Conservation (phyloP, 345 rosid species). For the Salix koriyanagi region DNA sequence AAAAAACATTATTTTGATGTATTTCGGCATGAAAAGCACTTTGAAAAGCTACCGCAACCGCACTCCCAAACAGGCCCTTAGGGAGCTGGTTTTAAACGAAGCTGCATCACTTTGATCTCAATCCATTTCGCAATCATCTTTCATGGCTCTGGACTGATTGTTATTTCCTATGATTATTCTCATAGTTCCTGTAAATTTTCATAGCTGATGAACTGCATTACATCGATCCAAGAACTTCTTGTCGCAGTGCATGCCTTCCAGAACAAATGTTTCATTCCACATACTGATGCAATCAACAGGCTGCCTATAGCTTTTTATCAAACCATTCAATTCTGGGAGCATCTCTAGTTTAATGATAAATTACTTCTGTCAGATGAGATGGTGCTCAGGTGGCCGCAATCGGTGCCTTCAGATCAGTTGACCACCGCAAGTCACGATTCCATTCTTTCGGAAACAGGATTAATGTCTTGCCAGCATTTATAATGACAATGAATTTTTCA, state of each 20-base stretch:
- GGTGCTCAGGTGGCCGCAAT: not conserved
- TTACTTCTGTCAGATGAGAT: not conserved
- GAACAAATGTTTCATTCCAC: not conserved
- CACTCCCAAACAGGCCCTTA: not conserved
- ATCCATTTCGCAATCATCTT: slow-evolving; percentile 1
- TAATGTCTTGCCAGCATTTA: slow-evolving; percentile 2
- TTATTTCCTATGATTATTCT: not conserved
- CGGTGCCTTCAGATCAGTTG: not conserved
- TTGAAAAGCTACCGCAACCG: too few species aligned
- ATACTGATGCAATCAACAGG: not conserved
- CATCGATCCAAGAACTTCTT: not conserved
- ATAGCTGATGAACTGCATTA: not conserved
- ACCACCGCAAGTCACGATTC: not conserved
- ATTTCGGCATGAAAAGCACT: too few species aligned
- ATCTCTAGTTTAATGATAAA: not conserved
- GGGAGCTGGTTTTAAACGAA: slow-evolving; percentile 3
- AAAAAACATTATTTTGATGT: too few species aligned
- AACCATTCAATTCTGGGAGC: not conserved
- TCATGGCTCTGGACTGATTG: not conserved
- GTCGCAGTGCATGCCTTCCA: not conserved
- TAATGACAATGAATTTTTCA: slow-evolving; percentile 9
- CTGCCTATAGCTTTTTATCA: not conserved
- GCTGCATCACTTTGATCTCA: not conserved
- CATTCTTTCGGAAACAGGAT: not conserved
- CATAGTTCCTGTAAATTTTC: not conserved